phyloP scores from a whole-genome alignment of 495 filamentous ascomycete genomes.

The Penicillium argentinense region DNA sequence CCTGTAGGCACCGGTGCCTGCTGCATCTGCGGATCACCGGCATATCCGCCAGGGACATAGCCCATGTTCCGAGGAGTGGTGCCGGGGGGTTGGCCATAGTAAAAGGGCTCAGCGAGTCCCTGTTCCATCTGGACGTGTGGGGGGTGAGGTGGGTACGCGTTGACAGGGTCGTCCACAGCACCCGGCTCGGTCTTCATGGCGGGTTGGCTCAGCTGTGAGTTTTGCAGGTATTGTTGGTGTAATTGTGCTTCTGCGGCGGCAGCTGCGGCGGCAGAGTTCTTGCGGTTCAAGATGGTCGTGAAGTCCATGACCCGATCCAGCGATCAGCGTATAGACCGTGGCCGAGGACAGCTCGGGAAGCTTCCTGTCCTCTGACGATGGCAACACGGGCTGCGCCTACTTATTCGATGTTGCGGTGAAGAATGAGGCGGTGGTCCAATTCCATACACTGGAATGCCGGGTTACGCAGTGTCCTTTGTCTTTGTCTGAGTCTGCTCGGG shows the following conservation, averaged over 20 bases:
- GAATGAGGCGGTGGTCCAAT: conserved; percentile 9
- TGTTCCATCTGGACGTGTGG: conserved; percentile 46
- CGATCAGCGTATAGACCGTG: conserved; percentile 31
- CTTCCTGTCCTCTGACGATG: conserved; percentile 13
- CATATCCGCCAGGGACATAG: conserved; percentile 44
- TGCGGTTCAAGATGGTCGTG: conserved; percentile 66
- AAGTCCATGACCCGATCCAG: conserved; percentile 63
- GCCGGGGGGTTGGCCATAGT: conserved; percentile 33
- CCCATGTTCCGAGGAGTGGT: conserved; percentile 57
- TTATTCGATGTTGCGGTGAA: conserved; percentile 2
- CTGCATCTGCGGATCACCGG: conserved; percentile 33
- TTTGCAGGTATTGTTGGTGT: conserved; percentile 57
- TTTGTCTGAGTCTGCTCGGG: background rate
- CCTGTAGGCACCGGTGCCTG: conserved; percentile 36
- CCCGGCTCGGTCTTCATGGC: conserved; percentile 66
- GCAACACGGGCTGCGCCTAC: conserved; percentile 1
- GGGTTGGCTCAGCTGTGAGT: conserved; percentile 39
- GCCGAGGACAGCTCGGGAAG: conserved; percentile 34
- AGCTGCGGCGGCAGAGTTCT: conserved; percentile 49
- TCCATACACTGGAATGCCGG: conserved; percentile 21
- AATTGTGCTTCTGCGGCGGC: conserved; percentile 53
- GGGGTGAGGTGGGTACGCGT: conserved; percentile 55
- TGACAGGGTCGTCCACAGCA: conserved; percentile 62
- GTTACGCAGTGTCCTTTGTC: too few species aligned
- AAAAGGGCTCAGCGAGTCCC: conserved; percentile 26